Percentiles rank a stretch among this genome's conserved stretches.
Conservation (phyloP, 2,329 filamentous ascomycete species). For the Fusarium pseudonygamai region DNA sequence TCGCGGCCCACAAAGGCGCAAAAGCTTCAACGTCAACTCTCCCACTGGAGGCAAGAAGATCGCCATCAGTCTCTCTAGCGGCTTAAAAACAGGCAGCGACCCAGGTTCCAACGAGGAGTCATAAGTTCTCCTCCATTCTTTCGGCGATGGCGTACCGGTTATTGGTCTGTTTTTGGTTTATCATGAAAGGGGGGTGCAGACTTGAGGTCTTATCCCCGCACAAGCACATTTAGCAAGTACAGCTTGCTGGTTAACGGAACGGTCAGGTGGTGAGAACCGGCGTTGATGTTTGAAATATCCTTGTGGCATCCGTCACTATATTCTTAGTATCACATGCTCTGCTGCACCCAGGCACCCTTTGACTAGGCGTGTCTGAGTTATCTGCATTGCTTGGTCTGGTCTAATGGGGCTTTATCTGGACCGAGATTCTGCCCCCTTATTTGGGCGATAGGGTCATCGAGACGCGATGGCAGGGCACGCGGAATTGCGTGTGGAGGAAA, state of each 20-base stretch:
- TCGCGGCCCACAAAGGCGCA: conserved; percentile 47
- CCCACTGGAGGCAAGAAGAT: conserved; percentile 62
- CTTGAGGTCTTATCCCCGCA: conserved; percentile 25
- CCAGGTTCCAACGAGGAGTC: conserved; percentile 53
- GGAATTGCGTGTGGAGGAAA: conserved; percentile 1
- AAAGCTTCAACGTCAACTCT: conserved; percentile 55
- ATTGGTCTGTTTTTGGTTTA: conserved; percentile 33
- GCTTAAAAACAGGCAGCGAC: conserved; percentile 53
- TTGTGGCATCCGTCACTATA: conserved; percentile 26
- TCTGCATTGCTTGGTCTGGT: conserved; percentile 26
- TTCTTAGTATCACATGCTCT: conserved; percentile 23
- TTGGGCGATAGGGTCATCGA: conserved; percentile 37
- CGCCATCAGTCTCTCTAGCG: conserved; percentile 64
- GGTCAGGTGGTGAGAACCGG: conserved; percentile 32
- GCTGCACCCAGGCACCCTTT: not conserved
- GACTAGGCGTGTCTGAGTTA: not conserved
- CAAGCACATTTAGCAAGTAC: conserved; percentile 36
- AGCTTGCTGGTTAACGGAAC: conserved; percentile 28
- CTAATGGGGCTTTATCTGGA: conserved; percentile 35
- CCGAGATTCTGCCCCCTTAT: conserved; percentile 25
- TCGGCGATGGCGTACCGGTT: conserved; percentile 42
- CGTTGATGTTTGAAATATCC: conserved; percentile 39
- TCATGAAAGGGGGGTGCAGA: conserved; percentile 24
- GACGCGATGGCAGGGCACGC: conserved; percentile 27
- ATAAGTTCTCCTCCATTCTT: conserved; percentile 42